Percentiles rank a stretch among this genome's conserved stretches.
These are phyloP conservation scores for Aphanomyces stellatus DNA, from an alignment of 352 stramenopile genomes.

Conservation along the genomic window DNA sequence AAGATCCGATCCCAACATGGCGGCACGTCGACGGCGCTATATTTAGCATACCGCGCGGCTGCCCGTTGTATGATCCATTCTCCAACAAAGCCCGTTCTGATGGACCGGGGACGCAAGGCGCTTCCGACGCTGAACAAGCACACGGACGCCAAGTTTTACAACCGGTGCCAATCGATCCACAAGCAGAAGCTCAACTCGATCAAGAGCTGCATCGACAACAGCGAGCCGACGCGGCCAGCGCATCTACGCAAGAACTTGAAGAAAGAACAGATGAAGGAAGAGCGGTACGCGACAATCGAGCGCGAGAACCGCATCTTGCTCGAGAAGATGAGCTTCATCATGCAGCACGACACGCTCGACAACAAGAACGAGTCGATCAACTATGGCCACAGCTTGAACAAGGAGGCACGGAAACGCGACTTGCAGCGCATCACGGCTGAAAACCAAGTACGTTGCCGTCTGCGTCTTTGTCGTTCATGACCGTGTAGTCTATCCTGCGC, in stretches of 20 bases:
- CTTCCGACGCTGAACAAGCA: conserved; percentile 84
- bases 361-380: conserved; percentile 75
- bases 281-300: conserved; percentile 92
- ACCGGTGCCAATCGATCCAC: conserved; percentile 79
- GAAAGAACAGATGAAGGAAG: conserved; percentile 95
- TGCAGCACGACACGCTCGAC: conserved; percentile 80
- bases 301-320: conserved; percentile 95
- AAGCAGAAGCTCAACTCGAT: conserved; percentile 69
- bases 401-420: conserved; percentile 68
- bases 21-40: too few species aligned
- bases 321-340: conserved; percentile 97
- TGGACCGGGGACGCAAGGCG: conserved; percentile 80
- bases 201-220: conserved; percentile 95
- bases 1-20: too few species aligned
- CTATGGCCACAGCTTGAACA: conserved; percentile 80
- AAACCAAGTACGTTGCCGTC: conserved; percentile 39
- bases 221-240: conserved; percentile 81
- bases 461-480: background rate
- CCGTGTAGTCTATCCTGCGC: conserved; percentile 45
- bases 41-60: too few species aligned
- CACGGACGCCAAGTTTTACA: conserved; percentile 80
- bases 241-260: conserved; percentile 94
- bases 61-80: too few species aligned
- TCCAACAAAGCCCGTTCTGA: too few species aligned
- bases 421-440: conserved; percentile 80